These are phyloP conservation scores for Boletellus ananiceps DNA, from an alignment of 768 basidiomycete genomes.

Conservation along the genomic window DNA sequence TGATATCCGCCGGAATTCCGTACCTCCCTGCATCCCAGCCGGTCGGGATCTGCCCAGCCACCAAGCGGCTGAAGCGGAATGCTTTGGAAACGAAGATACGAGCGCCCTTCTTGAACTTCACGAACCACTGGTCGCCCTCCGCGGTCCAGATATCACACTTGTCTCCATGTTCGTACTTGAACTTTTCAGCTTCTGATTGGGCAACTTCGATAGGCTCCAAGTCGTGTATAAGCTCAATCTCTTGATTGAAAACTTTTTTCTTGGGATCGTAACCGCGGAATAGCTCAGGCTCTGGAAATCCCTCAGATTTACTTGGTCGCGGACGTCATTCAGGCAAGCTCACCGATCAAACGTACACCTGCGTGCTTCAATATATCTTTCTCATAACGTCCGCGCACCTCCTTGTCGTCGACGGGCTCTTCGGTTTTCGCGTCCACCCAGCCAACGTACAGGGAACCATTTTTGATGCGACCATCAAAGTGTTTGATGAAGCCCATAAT, in stretches of 20 bases:
- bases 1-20: conserved; percentile 94
- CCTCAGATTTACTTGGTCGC: conserved; percentile 10
- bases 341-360: conserved; percentile 92
- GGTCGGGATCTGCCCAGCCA: conserved; percentile 94
- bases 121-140: conserved; percentile 92
- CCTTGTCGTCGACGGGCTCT: conserved; percentile 97
- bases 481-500: conserved; percentile 99
- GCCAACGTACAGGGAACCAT: conserved; percentile 89
- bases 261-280: conserved; percentile 98
- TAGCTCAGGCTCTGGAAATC: conserved; percentile 79
- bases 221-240: conserved; percentile 94
- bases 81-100: conserved; percentile 92
- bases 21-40: conserved; percentile 97
- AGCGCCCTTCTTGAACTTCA: conserved; percentile 98
- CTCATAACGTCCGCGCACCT: conserved; percentile 90
- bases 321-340: conserved; percentile 19
- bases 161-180: conserved; percentile 95
- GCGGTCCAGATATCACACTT: conserved; percentile 94
- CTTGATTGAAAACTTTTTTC: conserved; percentile 96
- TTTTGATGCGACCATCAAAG: conserved; percentile 94
- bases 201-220: conserved; percentile 94
- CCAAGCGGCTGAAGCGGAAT: conserved; percentile 88
- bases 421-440: conserved; percentile 95
- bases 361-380: conserved; percentile 88
- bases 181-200: conserved; percentile 86